Evolutionary conservation across 2,329 filamentous ascomycete species (phyloP).

Genomic region (Furcasterigmium sp.): DNA sequence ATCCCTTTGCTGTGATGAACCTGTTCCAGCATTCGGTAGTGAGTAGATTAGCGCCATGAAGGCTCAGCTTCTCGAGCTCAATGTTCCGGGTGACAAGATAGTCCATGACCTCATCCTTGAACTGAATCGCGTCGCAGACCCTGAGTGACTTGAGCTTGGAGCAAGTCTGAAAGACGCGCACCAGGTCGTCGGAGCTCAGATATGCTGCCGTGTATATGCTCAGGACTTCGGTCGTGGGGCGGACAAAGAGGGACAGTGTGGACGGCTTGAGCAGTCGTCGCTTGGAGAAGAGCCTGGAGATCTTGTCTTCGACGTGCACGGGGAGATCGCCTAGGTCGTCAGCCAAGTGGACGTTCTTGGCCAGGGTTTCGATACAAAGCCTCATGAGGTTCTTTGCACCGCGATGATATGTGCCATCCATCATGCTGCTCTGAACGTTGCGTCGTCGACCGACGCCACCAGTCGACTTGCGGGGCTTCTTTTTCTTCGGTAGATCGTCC

Average conservation of each 20-base stretch:
- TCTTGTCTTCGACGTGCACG: slow-evolving; percentile 48
- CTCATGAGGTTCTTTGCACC: slow-evolving; percentile 66
- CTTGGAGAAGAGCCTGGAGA: slow-evolving; percentile 56
- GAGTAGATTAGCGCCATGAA: slow-evolving; percentile 81
- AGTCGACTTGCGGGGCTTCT: slow-evolving; percentile 21
- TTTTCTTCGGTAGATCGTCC: slow-evolving; percentile 46
- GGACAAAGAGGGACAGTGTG: slow-evolving; percentile 53
- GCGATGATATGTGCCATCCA: slow-evolving; percentile 65
- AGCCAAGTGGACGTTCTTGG: slow-evolving; percentile 57
- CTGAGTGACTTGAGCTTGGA: slow-evolving; percentile 66
- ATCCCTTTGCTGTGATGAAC: slow-evolving; percentile 62
- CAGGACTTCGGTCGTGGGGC: slow-evolving; percentile 43
- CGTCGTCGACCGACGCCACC: slow-evolving; percentile 60
- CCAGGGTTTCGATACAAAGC: slow-evolving; percentile 57
- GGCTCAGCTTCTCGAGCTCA: slow-evolving; percentile 65
- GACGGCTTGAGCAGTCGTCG: slow-evolving; percentile 47
- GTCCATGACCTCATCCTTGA: slow-evolving; percentile 79
- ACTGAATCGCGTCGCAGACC: slow-evolving; percentile 80
- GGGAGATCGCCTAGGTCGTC: slow-evolving; percentile 59
- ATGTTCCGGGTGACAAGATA: slow-evolving; percentile 72
- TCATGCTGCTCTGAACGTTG: slow-evolving; percentile 74
- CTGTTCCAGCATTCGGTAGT: slow-evolving; percentile 70
- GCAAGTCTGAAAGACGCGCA: slow-evolving; percentile 73
- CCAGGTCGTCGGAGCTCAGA: slow-evolving; percentile 70
- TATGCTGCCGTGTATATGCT: slow-evolving; percentile 56